These are phyloP conservation scores for Talaromyces rugulosus DNA, from an alignment of 2,329 filamentous ascomycete species.

Conservation along the genomic window DNA sequence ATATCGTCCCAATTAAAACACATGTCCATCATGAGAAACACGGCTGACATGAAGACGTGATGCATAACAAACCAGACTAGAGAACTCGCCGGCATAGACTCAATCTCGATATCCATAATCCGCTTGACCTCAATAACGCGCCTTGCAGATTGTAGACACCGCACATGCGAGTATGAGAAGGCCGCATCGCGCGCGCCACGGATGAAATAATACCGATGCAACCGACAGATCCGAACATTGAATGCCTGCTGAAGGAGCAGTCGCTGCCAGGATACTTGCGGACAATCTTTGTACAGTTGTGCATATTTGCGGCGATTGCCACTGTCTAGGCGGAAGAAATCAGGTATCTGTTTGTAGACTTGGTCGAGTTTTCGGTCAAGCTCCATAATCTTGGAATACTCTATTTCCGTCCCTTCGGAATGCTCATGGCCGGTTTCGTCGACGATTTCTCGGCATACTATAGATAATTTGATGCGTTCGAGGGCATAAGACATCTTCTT, in stretches of 20 bases:
- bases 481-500: constrained; percentile 45
- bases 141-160: constrained; percentile 35
- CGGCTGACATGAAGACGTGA: constrained; percentile 38
- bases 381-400: constrained; percentile 36
- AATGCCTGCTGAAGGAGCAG: constrained; percentile 31
- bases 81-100: constrained; percentile 22
- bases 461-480: constrained; percentile 38
- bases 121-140: constrained; percentile 34
- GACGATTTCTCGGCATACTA: constrained; percentile 37
- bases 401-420: constrained; percentile 22
- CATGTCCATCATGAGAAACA: constrained; percentile 36
- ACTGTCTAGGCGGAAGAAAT: constrained; percentile 35
- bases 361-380: constrained; percentile 33
- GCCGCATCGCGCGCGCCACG: constrained; percentile 30
- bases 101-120: constrained; percentile 28
- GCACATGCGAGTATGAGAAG: constrained; percentile 36
- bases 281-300: constrained; percentile 24
- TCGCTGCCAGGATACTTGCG: constrained; percentile 32
- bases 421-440: constrained; percentile 30
- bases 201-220: constrained; percentile 39
- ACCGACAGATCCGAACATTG: constrained; percentile 33
- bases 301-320: constrained; percentile 22
- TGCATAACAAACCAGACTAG: constrained; percentile 32
- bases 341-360: constrained; percentile 27
- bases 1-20: constrained; percentile 39